Base-by-base conservation (phyloP, 1,139 yeast genomes). In the Candida neerlandica region DNA sequence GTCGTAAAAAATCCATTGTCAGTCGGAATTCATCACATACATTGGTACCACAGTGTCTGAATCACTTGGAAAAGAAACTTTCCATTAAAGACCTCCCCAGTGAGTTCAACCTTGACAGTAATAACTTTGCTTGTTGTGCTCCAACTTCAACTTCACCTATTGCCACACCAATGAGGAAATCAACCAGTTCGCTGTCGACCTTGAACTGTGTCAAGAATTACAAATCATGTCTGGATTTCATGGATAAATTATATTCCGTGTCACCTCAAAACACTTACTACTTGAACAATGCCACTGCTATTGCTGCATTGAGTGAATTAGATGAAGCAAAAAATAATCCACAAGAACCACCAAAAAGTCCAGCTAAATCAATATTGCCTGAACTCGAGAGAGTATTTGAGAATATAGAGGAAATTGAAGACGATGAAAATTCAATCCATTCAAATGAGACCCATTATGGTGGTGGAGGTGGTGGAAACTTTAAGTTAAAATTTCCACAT, bases 241-340 rank as follows among this genome's bases (percentile, higher is more conserved):
- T 73, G 23, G 77, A 73, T 47, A 68, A 64, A 48, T 56, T 73
- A 38, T 73, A 72, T 51, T 69, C 78, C 0, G 73, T 74, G 1
- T 71, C 77, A 1, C 80, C 80, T 0, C 70, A 63, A 47, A 71
- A 72, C 48, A 73, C 78, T 0, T 68, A 63, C 51, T 73, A 73
- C 56, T 58, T 72, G 42, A 63, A 69, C 42, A 58, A 65, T 15
- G 71, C 69, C 16, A 63, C 69, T 4, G 73, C 73, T n/a, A 57
- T 63, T 45, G 72, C 69, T 14, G 60, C 63, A 5, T 51, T 51
- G 29, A 53, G 45, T 14, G 52, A 47, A 15, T 27, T 32, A 16
- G 45, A 44, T 19, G 43, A 41, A 16, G 14, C 26, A 29, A 14
- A 29, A 14, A 32, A 32, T 40, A 27, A 41, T 10, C 21, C 41